Percentiles rank a stretch among this genome's conserved stretches.
Evolutionary conservation across 164 flowering plant species (phyloP).

Genomic region (Annona squamosa): DNA sequence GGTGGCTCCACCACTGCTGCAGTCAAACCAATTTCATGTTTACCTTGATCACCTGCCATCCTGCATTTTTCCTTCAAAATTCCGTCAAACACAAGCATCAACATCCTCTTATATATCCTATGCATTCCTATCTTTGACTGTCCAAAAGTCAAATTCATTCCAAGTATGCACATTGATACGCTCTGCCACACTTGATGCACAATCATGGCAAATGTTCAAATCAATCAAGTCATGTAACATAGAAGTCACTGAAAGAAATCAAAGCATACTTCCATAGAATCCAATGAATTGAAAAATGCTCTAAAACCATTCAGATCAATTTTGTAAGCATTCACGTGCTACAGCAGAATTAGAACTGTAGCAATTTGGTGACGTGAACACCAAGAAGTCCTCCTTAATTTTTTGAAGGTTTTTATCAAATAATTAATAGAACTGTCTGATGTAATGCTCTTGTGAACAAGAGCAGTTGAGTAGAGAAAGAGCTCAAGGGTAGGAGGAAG

Average conservation of each 20-base stretch:
- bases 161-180: too few relatives aligned
- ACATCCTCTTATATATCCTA: too few relatives aligned
- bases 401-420: neutral
- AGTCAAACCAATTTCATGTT: too few relatives aligned
- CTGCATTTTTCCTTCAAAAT: too few relatives aligned
- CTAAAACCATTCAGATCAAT: neutral
- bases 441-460: neutral
- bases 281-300: neutral
- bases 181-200: too few relatives aligned
- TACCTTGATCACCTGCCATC: too few relatives aligned
- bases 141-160: too few relatives aligned
- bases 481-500: neutral
- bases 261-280: neutral
- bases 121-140: too few relatives aligned
- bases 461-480: neutral
- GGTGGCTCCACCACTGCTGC: too few relatives aligned
- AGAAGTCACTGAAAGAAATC: neutral
- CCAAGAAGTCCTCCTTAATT: neutral
- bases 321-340: neutral
- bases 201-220: neutral
- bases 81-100: too few relatives aligned
- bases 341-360: neutral
- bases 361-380: neutral
- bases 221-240: neutral
- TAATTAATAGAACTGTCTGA: neutral